phyloP scores from a whole-genome alignment of 2,329 filamentous ascomycete species.

The Penicillium sp. region DNA sequence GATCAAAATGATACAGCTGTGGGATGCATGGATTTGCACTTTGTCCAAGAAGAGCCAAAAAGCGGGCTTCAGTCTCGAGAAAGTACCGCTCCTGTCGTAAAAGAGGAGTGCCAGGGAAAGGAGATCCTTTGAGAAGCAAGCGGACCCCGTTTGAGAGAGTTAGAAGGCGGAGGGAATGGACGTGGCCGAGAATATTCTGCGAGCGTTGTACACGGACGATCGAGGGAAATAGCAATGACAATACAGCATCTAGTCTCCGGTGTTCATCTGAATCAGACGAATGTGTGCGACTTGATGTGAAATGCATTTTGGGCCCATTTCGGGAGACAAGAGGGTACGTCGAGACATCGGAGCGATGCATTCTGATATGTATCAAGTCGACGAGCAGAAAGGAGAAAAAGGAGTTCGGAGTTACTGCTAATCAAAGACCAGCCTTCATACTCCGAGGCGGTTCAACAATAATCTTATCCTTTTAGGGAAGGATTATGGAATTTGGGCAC shows the following conservation, averaged over 20 bases:
- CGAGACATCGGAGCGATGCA: conserved; percentile 12
- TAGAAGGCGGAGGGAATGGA: conserved; percentile 38
- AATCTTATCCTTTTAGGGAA: not conserved
- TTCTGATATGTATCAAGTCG: conserved; percentile 6
- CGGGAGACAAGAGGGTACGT: conserved; percentile 9
- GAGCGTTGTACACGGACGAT: conserved; percentile 29
- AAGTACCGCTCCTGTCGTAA: conserved; percentile 40
- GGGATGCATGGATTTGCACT: conserved; percentile 37
- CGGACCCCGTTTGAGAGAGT: conserved; percentile 39
- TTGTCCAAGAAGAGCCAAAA: conserved; percentile 37
- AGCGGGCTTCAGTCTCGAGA: conserved; percentile 42
- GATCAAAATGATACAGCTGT: conserved; percentile 38
- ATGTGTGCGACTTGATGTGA: not conserved
- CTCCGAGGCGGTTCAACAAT: not conserved
- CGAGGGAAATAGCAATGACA: conserved; percentile 33
- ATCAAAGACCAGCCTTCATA: not conserved
- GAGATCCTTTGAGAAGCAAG: conserved; percentile 39
- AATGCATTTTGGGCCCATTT: conserved; percentile 4
- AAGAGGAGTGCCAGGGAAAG: conserved; percentile 35
- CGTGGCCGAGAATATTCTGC: conserved; percentile 27
- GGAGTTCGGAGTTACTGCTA: not conserved
- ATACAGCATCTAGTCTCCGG: conserved; percentile 27
- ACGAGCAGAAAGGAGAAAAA: not conserved
- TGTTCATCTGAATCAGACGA: conserved; percentile 16
- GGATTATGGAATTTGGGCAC: not conserved